Conservation (phyloP, 306 rosid species). For the Benincasa hispida region DNA sequence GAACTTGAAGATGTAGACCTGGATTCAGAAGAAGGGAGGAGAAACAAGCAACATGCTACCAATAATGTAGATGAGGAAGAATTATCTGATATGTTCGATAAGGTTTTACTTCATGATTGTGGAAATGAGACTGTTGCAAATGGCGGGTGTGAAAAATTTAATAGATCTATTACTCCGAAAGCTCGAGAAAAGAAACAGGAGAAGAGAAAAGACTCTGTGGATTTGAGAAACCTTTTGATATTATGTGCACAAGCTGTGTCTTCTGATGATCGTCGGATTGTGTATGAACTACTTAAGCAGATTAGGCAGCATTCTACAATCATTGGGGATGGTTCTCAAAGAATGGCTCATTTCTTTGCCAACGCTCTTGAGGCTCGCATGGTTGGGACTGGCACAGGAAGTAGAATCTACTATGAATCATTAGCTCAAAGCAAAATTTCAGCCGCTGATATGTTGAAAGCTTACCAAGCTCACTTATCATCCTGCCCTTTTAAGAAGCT, state of each 20-base stretch:
- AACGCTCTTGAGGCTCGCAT: constrained; percentile 15
- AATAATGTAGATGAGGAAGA: constrained; percentile 32
- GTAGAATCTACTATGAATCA: neutral
- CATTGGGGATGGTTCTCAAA: constrained; percentile 11
- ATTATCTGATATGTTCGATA: constrained; percentile 36
- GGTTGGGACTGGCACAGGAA: constrained; percentile 14
- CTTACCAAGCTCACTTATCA: constrained; percentile 1
- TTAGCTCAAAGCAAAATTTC: constrained; percentile 2
- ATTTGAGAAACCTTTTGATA: constrained; percentile 11
- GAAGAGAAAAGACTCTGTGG: constrained; percentile 11
- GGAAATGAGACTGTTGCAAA: neutral
- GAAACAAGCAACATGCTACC: constrained; percentile 39
- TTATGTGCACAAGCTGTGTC: constrained; percentile 14
- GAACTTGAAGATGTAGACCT: constrained; percentile 20
- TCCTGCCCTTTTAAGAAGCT: constrained; percentile 12
- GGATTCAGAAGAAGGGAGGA: constrained; percentile 33
- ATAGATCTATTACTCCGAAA: neutral
- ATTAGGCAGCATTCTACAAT: constrained; percentile 11
- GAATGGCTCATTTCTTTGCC: constrained; percentile 13
- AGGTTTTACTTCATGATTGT: constrained; percentile 28
- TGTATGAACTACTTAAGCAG: constrained; percentile 11
- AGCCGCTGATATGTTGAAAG: constrained; percentile 9
- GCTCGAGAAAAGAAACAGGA: constrained; percentile 9
- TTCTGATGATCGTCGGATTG: constrained; percentile 1
- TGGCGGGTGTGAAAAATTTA: constrained; percentile 3